Evolutionary conservation across 768 basidiomycete species (phyloP).

Genomic region (Hygrophorus pudorinus): DNA sequence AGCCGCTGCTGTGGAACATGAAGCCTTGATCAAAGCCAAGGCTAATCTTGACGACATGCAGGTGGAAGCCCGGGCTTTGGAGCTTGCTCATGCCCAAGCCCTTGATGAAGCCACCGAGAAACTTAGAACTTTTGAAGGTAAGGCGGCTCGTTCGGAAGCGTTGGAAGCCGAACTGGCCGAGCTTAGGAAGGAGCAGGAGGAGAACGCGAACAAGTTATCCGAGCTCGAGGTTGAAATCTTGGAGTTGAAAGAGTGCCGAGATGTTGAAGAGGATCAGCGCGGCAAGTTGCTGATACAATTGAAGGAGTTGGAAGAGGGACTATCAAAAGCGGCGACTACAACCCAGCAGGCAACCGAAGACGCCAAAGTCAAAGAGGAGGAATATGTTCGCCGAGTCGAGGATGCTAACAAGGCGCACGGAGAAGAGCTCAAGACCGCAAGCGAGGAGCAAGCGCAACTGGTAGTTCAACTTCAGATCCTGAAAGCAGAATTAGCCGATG

Average conservation of each 20-base stretch:
- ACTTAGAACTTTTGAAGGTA: slow-evolving; percentile 36
- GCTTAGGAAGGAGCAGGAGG: slow-evolving; percentile 60
- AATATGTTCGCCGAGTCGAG: slow-evolving; percentile 28
- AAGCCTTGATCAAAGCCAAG: slow-evolving; percentile 54
- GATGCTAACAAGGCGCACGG: slow-evolving; percentile 34
- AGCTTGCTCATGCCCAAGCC: slow-evolving; percentile 37
- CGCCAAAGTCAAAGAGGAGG: slow-evolving; percentile 36
- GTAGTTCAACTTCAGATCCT: slow-evolving; percentile 35
- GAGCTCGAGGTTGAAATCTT: slow-evolving; percentile 77
- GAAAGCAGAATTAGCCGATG: slow-evolving; percentile 35
- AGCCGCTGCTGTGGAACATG: slow-evolving; percentile 50
- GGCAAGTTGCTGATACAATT: slow-evolving; percentile 34
- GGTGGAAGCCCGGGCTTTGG: slow-evolving; percentile 42
- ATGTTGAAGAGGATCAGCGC: slow-evolving; percentile 52
- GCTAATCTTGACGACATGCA: slow-evolving; percentile 47
- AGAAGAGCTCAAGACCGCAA: slow-evolving; percentile 33
- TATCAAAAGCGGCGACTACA: slow-evolving; percentile 37
- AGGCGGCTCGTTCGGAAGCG: slow-evolving; percentile 29
- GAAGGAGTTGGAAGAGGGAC: slow-evolving; percentile 42
- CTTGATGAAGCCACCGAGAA: slow-evolving; percentile 37
- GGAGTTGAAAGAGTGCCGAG: slow-evolving; percentile 64
- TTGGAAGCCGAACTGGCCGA: slow-evolving; percentile 40
- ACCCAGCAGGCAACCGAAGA: slow-evolving; percentile 39
- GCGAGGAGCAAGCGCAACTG: slow-evolving; percentile 34
- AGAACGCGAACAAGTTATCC: slow-evolving; percentile 58